Base-by-base conservation (phyloP, 768 basidiomycete species). In the Lyophyllum semitale region DNA sequence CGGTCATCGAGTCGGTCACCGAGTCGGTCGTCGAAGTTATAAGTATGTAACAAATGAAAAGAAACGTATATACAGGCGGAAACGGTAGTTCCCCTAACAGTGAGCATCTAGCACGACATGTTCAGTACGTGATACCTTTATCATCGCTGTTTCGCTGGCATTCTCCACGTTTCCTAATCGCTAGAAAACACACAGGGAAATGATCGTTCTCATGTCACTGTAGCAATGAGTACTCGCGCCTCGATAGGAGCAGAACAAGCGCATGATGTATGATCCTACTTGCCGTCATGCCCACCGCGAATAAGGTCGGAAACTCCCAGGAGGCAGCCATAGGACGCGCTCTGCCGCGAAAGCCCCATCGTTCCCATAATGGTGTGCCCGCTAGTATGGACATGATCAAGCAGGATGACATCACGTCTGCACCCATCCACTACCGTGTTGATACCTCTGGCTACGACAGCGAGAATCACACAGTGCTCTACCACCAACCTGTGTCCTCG, bases 121-220 rank as follows among this genome's bases (percentile, higher is more conserved):
- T 97, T 69, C 80, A 96, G 95, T 95, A 66, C 70, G 84, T 71
- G 38, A 8, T 41, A 30, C 47, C 46, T 45, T 40, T 33, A n/a
- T 44, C 43, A 26, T 8, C 26, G 30, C 38, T 55, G 43, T 55
- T 56, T 53, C 43, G 18, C 37, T 44, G 30, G 18, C 37, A 38
- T 15, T 4, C 17, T 4, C 11, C 33, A 35, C 22, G 50, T 50
- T 46, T 30, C 23, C 54, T 55, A 54, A 17, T 52, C 48, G 46
- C 13, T 74, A 98, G 95, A 63, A 98, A 98, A 82, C 96, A 98
- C 72, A 98, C 96, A 4, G 96, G 96, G 58, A 95, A 98, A 69
- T 86, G 95, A 18, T 96, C 96, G n/a, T 98, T 98, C 72, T 84
- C 87, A 35, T 98, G 96, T 66, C 95, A 98, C 68, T 98, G 96